Percentiles rank a stretch among this genome's conserved stretches.
Evolutionary conservation across 768 basidiomycete species (phyloP).

Genomic region (Glaciozyma antarctica): DNA sequence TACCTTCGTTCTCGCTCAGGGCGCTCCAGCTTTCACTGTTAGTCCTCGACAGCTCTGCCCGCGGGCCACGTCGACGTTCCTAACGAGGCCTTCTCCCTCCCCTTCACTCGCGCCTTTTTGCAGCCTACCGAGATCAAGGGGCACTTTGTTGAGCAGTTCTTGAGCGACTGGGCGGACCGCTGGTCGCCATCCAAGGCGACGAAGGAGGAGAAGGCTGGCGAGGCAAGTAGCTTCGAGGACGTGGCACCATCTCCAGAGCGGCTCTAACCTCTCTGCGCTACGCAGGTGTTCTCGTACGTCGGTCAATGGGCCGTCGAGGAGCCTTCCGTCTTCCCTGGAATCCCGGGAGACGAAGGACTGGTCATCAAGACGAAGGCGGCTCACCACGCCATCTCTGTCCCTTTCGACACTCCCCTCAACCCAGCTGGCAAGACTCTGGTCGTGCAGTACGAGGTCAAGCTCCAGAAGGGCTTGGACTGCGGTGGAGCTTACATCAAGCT

Average conservation of each 20-base stretch:
- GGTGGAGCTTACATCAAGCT: slow-evolving; percentile 99
- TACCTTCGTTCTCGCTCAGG: slow-evolving; percentile 12
- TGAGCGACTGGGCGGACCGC: slow-evolving; percentile 66
- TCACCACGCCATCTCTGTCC: slow-evolving; percentile 96
- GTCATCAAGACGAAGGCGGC: slow-evolving; percentile 62
- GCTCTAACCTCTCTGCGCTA: not conserved
- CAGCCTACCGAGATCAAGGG: slow-evolving; percentile 27
- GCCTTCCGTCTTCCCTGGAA: slow-evolving; percentile 55
- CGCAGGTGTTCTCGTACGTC: slow-evolving; percentile 68
- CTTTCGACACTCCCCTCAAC: slow-evolving; percentile 66
- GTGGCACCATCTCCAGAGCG: not conserved
- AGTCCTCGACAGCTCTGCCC: not conserved
- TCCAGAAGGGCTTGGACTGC: slow-evolving; percentile 94
- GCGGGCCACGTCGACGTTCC: not conserved
- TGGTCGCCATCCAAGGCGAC: slow-evolving; percentile 97
- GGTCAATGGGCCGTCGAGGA: slow-evolving; percentile 96
- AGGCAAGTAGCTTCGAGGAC: slow-evolving; percentile 44
- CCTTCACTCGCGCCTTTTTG: not conserved
- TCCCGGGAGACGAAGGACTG: slow-evolving; percentile 79
- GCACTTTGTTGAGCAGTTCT: slow-evolving; percentile 88
- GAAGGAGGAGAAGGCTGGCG: slow-evolving; percentile 92
- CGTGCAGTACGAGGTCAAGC: slow-evolving; percentile 97
- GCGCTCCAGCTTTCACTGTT: slow-evolving; percentile 23
- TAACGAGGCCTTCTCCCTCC: not conserved
- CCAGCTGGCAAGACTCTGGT: slow-evolving; percentile 75